Base-by-base conservation (phyloP, 768 basidiomycete genomes). In the Boletus subcaerulescens region DNA sequence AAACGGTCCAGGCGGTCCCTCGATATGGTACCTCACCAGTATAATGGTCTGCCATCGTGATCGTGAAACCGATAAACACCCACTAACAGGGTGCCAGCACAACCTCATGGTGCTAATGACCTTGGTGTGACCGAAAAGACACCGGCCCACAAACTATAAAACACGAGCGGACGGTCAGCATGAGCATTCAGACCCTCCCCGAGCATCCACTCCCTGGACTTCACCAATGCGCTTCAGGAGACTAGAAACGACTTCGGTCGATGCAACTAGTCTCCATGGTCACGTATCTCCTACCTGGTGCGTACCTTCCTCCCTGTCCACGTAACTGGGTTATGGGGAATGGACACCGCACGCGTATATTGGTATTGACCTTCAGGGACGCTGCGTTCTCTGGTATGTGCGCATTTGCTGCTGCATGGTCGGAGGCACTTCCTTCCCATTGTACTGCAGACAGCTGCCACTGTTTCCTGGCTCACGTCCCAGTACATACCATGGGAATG, bases 401-500 rank as follows among this genome's bases (percentile, higher is more conserved):
- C 44, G 36, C 62, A 59, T 55, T 42, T 62, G 61, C 67, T 65
- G 57, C 56, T 64, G 60, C 65, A 69, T 74, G 66, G 73, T 72
- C 74, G 61, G 68, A 43, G 60, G 66, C 57, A 53, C 73, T 71
- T 75, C 71, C 56, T 59, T 68, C 67, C 67, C 72, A 71, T 69
- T 72, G 70, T 71, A 65, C 69, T 67, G 62, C 58, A 60, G 60
- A 54, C 57, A 60, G 61, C 66, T 52, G 63, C 71, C 64, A 63
- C 61, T 61, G 52, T 65, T 65, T 63, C 61, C 61, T 66, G 62
- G 65, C 59, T 53, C 42, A 62, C 46, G 58, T 60, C 60, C 57
- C 60, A 71, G 75, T 74, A 75, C 74, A 76, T 79, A 79, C 77
- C 77, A 79, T 79, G 78, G 76, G 78, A 79, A 79, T 79, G 78